These are phyloP conservation scores for Chaetomiaceae sp. DNA, from an alignment of 2,329 filamentous ascomycete genomes.

Conservation along the genomic window DNA sequence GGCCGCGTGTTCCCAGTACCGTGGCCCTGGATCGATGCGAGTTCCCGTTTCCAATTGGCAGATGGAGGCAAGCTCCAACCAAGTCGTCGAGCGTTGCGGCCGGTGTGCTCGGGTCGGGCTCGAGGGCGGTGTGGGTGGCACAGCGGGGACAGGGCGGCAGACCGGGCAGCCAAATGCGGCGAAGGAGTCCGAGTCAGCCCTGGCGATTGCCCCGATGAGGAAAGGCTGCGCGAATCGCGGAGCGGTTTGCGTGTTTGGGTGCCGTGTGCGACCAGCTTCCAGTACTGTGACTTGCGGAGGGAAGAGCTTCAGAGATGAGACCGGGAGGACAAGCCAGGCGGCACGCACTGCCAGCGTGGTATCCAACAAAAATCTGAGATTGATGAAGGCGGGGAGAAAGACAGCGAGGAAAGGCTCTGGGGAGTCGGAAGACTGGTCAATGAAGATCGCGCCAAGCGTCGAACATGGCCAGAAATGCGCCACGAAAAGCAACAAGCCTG, in stretches of 20 bases:
- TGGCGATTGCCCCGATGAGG: neutral
- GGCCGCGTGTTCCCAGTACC: neutral
- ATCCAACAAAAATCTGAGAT: neutral
- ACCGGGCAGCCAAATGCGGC: constrained; percentile 1
- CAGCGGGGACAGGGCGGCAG: neutral
- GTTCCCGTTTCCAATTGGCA: neutral
- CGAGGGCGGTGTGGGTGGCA: constrained; percentile 10
- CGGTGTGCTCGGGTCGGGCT: neutral
- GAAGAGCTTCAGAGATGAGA: neutral
- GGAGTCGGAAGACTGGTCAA: too few relatives aligned
- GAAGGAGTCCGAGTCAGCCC: neutral
- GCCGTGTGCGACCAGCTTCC: neutral
- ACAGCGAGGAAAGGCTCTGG: too few relatives aligned
- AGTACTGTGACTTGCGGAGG: neutral
- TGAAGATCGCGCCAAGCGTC: constrained; percentile 1
- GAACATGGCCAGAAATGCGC: too few relatives aligned
- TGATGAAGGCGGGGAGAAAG: too few relatives aligned
- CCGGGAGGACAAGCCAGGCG: neutral
- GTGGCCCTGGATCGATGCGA: neutral
- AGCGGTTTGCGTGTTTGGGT: neutral
- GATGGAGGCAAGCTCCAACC: neutral
- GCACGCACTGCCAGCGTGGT: neutral
- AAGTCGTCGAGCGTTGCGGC: neutral
- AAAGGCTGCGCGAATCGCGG: constrained; percentile 2
- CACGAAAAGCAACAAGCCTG: too few relatives aligned